These are phyloP conservation scores for Pythium brassicae DNA, from an alignment of 352 stramenopile species.

Conservation along the genomic window DNA sequence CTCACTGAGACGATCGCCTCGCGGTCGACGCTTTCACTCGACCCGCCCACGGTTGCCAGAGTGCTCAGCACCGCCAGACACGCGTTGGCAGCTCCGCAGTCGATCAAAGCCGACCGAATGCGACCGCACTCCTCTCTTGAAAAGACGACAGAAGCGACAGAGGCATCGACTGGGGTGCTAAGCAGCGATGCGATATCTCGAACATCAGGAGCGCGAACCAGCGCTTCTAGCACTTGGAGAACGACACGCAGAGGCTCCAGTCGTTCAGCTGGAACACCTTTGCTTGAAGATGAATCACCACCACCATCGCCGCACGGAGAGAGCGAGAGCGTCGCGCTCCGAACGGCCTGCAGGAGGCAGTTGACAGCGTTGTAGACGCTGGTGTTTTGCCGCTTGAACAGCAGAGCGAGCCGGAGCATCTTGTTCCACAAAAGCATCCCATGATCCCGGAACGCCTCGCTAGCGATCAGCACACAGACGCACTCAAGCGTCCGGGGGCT, in stretches of 20 bases:
- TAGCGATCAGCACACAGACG: conserved; percentile 32
- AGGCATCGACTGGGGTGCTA: neutral
- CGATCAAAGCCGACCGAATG: conserved; percentile 28
- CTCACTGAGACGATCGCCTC: neutral
- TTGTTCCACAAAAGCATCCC: conserved; percentile 35
- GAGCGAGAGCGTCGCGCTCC: conserved; percentile 35
- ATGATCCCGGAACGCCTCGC: conserved; percentile 25
- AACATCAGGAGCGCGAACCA: conserved; percentile 13
- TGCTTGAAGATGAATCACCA: neutral
- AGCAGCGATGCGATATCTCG: neutral
- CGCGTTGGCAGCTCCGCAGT: conserved; percentile 36
- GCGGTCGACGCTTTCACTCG: neutral
- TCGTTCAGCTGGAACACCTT: conserved; percentile 17
- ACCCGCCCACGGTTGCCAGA: conserved; percentile 5
- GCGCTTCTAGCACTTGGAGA: conserved; percentile 20
- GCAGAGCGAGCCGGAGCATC: conserved; percentile 27
- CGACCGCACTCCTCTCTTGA: conserved; percentile 17
- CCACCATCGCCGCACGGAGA: conserved; percentile 18
- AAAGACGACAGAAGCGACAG: conserved; percentile 5
- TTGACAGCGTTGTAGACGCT: conserved; percentile 44
- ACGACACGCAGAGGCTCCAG: conserved; percentile 18
- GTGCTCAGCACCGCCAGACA: conserved; percentile 39
- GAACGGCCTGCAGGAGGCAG: conserved; percentile 46
- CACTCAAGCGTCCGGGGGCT: conserved; percentile 38
- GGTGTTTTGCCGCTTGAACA: conserved; percentile 30